These are phyloP conservation scores for Leccinum boreale DNA, from an alignment of 768 basidiomycete species.

Conservation along the genomic window DNA sequence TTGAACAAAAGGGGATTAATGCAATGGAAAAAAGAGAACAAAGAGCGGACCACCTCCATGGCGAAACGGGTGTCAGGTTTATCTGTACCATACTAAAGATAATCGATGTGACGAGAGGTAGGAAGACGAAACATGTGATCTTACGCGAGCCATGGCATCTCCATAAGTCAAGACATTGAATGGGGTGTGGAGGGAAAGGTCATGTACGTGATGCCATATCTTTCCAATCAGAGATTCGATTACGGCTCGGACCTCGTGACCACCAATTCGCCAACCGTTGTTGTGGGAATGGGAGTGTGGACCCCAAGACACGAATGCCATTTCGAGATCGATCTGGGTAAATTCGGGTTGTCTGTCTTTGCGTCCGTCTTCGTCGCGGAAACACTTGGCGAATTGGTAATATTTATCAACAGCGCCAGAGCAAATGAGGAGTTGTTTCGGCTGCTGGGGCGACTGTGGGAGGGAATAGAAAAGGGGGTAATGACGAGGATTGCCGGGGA, in stretches of 20 bases:
- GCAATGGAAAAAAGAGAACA: constrained; percentile 1
- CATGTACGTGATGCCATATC: constrained; percentile 75
- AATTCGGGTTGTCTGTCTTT: constrained; percentile 97
- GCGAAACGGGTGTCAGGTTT: constrained; percentile 92
- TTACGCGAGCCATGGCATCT: constrained; percentile 86
- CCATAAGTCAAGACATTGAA: constrained; percentile 86
- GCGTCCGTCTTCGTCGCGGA: constrained; percentile 93
- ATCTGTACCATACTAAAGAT: constrained; percentile 82
- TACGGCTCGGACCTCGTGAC: constrained; percentile 72
- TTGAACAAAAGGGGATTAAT: constrained; percentile 19
- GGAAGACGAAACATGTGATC: constrained; percentile 24
- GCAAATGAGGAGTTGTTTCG: constrained; percentile 88
- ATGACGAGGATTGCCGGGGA: constrained; percentile 18
- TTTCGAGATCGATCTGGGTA: constrained; percentile 95
- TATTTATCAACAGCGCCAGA: constrained; percentile 89
- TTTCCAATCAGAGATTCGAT: constrained; percentile 70
- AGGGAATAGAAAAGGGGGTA: constrained; percentile 75
- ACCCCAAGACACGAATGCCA: constrained; percentile 92
- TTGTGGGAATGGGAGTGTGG: constrained; percentile 12
- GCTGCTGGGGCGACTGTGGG: constrained; percentile 94
- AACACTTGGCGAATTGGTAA: constrained; percentile 91
- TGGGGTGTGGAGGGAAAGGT: constrained; percentile 51
- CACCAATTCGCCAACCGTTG: constrained; percentile 80
- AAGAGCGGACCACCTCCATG: constrained; percentile 62
- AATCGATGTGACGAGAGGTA: constrained; percentile 17